These are phyloP conservation scores for Yamadazyma taylorii DNA, from an alignment of 1,139 yeast species.

Conservation along the genomic window DNA sequence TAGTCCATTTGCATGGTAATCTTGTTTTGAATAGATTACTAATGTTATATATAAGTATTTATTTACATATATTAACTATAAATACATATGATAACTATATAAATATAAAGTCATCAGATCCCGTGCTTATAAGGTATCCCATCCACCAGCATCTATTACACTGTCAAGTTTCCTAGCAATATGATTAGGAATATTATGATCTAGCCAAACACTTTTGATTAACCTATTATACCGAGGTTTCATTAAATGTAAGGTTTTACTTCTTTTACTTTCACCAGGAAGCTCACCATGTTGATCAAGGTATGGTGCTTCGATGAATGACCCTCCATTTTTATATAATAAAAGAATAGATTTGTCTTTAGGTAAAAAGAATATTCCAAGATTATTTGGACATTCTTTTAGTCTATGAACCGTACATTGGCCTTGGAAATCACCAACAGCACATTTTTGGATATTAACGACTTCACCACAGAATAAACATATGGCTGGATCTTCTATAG, in stretches of 20 bases:
- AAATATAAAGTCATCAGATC: too few relatives aligned
- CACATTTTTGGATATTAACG: constrained; percentile 62
- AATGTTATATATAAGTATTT: constrained; percentile 2
- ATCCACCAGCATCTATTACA: constrained; percentile 85
- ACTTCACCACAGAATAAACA: constrained; percentile 81
- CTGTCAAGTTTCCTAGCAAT: constrained; percentile 81
- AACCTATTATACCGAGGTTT: constrained; percentile 65
- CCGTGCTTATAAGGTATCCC: constrained; percentile 73
- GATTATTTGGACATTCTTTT: constrained; percentile 65
- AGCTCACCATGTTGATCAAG: constrained; percentile 85
- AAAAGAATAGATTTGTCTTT: constrained; percentile 70
- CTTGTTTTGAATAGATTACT: too few relatives aligned
- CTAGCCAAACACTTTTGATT: constrained; percentile 69
- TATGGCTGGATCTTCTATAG: constrained; percentile 77
- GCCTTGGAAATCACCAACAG: constrained; percentile 55
- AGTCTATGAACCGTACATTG: constrained; percentile 67
- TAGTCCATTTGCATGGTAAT: constrained; percentile 13
- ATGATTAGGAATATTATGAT: constrained; percentile 73
- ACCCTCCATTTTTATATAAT: constrained; percentile 71
- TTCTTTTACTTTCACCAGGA: constrained; percentile 71
- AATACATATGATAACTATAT: constrained; percentile 1
- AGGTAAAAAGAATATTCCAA: constrained; percentile 80
- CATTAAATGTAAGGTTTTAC: constrained; percentile 71
- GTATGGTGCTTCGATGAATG: constrained; percentile 83
- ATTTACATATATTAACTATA: not conserved